These are phyloP conservation scores for Middelhovenomyces tepae DNA, from an alignment of 805 yeast genomes.

Conservation along the genomic window DNA sequence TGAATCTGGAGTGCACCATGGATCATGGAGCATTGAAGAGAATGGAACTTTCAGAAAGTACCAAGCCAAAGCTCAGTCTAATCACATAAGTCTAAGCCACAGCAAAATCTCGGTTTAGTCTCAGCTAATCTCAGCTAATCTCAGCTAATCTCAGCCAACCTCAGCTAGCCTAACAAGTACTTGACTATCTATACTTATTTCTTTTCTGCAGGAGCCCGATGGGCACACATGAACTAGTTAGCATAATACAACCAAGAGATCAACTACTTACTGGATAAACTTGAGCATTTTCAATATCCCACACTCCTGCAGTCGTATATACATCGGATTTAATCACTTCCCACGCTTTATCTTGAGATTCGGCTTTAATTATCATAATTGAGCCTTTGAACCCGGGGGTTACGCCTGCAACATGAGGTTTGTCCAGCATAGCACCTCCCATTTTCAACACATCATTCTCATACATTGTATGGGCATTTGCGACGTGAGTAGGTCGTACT, in stretches of 20 bases:
- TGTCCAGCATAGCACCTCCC: slow-evolving; percentile 42
- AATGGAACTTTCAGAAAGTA: no score
- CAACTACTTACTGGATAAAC: no score
- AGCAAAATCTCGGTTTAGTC: no score
- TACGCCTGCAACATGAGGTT: slow-evolving; percentile 33
- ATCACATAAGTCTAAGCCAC: no score
- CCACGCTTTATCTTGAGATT: slow-evolving; percentile 49
- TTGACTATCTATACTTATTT: not conserved
- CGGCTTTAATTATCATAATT: slow-evolving; percentile 49
- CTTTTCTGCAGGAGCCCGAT: not conserved
- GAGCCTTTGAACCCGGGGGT: slow-evolving; percentile 54
- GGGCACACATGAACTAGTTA: not conserved
- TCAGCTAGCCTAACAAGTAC: not conserved
- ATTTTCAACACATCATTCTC: no score
- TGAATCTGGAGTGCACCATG: no score
- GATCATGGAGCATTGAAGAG: no score
- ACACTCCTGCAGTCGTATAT: slow-evolving; percentile 51
- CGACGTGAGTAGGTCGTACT: slow-evolving; percentile 37
- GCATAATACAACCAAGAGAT: no score
- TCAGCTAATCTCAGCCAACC: not conserved
- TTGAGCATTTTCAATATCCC: slow-evolving; percentile 54
- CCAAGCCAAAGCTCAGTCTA: no score
- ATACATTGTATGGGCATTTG: no score
- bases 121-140: no score
- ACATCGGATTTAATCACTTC: slow-evolving; percentile 51